Evolutionary conservation across 129 eudicot genomes (phyloP), one percentile per base, ranked within the genome.

Genomic region (Tanacetum coccineum): DNA sequence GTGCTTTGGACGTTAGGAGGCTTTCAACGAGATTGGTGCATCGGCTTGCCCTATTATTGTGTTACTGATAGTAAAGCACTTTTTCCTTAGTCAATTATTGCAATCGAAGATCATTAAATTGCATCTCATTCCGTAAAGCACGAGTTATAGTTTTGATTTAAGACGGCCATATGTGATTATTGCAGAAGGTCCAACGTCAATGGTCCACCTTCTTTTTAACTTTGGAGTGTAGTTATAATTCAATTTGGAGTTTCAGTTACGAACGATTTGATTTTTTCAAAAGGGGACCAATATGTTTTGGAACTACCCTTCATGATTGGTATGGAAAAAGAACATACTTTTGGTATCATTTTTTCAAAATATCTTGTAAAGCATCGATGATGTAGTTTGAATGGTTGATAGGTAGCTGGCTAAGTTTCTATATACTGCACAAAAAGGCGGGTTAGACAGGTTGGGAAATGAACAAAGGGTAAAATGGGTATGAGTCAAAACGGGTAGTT

Each of bases 221-320:
- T 30, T 70, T 54, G 59, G 59, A 47, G 21, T 32, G 14, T 26
- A 59, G 59, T 28, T 21, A 70, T 45, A 49, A 71, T 71, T 61
- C 25, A 52, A 18, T 32, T 39, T 62, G 11, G 9, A 70, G 30
- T 58, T 42, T 22, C 50, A 32, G 39, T 13, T 21, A 68, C 18
- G 8, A 40, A 13, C 14, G 22, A 57, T 68, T 55, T 48, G n/a
- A 11, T 57, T 58, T 54, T 22, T 20, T 9, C 12, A 13, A 10
- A 55, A 25, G 64, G 53, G 73, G 65, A 22, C 65, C 74, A 10
- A 21, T 69, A 56, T 40, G 42, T 46, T 56, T 69, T 69, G 74
- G 64, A 42, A 56, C 65, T 56, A 69, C 44, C 44, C 54, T 7
- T 42, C 42, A 50, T 67, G 22, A 50, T 53, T 67, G 13, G 6